A percentile compares a stretch with the other conserved stretches of the same genome.
phyloP scores from a whole-genome alignment of 2,329 filamentous ascomycete genomes.

The Fusarium mexicanum region DNA sequence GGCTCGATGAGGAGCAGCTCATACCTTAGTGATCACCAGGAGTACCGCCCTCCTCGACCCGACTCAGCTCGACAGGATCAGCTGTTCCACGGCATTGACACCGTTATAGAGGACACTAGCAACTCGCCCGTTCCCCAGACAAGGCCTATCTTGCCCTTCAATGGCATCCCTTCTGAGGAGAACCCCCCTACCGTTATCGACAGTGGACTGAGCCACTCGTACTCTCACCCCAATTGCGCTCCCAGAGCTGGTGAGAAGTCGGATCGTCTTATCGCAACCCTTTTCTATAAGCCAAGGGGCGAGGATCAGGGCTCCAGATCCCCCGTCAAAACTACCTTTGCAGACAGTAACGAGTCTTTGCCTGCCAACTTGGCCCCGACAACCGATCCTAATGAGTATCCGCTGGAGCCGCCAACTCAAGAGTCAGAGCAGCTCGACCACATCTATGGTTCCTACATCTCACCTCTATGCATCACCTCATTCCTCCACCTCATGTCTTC shows the following conservation, averaged over 20 bases:
- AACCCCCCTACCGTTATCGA: conserved; percentile 69
- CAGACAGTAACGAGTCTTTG: conserved; percentile 49
- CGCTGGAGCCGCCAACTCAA: conserved; percentile 66
- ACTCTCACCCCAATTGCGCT: conserved; percentile 71
- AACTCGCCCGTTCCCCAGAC: conserved; percentile 50
- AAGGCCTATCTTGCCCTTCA: conserved; percentile 61
- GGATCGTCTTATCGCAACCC: conserved; percentile 67
- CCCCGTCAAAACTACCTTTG: conserved; percentile 42
- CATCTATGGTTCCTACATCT: conserved; percentile 72
- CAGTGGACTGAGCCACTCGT: conserved; percentile 68
- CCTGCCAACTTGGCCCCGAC: conserved; percentile 68
- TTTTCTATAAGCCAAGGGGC: conserved; percentile 67
- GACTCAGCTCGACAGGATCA: conserved; percentile 63
- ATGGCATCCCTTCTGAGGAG: conserved; percentile 68
- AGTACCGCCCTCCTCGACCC: conserved; percentile 66
- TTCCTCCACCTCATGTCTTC: conserved; percentile 73
- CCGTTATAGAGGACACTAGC: conserved; percentile 67
- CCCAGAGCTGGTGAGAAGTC: conserved; percentile 58
- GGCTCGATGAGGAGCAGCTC: conserved; percentile 67
- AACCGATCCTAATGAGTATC: conserved; percentile 65
- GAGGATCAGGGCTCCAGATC: conserved; percentile 45
- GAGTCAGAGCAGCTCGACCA: conserved; percentile 69
- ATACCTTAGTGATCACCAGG: conserved; percentile 70
- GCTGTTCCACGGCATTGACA: conserved; percentile 67
- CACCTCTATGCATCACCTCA: conserved; percentile 71